A percentile compares a stretch with the other conserved stretches of the same genome.
Evolutionary conservation across 1,139 yeast species (phyloP).

Genomic region (Saccharomycopsis phalli): DNA sequence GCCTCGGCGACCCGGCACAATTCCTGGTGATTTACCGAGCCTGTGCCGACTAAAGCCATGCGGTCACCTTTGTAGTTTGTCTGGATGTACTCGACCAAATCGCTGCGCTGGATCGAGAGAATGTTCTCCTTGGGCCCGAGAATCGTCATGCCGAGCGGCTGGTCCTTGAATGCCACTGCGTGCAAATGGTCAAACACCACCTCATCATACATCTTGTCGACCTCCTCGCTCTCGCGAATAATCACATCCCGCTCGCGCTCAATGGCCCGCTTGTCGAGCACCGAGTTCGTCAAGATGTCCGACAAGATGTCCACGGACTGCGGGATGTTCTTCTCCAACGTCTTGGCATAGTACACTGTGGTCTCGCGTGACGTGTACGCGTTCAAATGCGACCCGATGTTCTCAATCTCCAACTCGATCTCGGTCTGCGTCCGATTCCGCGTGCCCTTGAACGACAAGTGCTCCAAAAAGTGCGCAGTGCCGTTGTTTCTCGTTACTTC

Average conservation of each 20-base stretch:
- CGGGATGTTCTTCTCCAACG: constrained; percentile 72
- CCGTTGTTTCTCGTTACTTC: constrained; percentile 81
- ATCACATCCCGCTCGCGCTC: constrained; percentile 96
- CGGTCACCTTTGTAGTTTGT: constrained; percentile 92
- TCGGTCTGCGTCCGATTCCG: constrained; percentile 69
- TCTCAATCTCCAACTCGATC: constrained; percentile 88
- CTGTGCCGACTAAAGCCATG: constrained; percentile 96
- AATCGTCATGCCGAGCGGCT: constrained; percentile 95
- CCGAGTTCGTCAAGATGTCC: constrained; percentile 82
- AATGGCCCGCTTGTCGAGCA: constrained; percentile 72
- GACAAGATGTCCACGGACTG: constrained; percentile 80
- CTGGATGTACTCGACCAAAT: constrained; percentile 69
- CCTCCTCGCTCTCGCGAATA: constrained; percentile 94
- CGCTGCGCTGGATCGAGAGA: constrained; percentile 65
- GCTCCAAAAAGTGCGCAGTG: constrained; percentile 95
- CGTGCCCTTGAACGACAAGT: constrained; percentile 94
- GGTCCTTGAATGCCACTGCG: constrained; percentile 82
- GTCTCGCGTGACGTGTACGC: constrained; percentile 97
- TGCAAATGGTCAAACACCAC: constrained; percentile 96
- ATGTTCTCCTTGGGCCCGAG: constrained; percentile 91
- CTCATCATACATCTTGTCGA: constrained; percentile 95
- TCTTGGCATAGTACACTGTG: constrained; percentile 92
- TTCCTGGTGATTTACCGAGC: constrained; percentile 82
- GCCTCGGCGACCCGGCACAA: constrained; percentile 69
- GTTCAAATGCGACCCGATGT: constrained; percentile 92